Evolutionary conservation across 2,329 filamentous ascomycete genomes (phyloP).

Genomic region (Aureobasidium sp.): DNA sequence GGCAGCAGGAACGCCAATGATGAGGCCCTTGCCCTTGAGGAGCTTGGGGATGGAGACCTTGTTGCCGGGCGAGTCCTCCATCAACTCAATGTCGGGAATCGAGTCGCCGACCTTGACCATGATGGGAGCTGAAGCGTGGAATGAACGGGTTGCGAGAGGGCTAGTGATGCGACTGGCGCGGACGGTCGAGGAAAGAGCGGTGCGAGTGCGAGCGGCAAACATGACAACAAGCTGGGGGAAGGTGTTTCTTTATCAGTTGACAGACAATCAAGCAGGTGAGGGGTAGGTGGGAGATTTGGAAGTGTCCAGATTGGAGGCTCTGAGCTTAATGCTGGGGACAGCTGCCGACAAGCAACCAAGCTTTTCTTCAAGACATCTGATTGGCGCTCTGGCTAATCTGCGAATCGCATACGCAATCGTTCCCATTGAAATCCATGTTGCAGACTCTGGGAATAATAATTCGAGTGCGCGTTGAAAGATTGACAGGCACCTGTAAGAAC

Average conservation of each 20-base stretch:
- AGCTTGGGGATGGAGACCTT: conserved; percentile 81
- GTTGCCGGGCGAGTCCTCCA: conserved; percentile 84
- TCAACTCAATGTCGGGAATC: conserved; percentile 68
- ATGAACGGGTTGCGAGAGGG: conserved; percentile 32
- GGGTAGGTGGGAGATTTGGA: conserved; percentile 11
- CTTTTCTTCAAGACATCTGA: conserved; percentile 2
- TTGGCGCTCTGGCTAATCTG: not conserved
- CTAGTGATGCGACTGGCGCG: conserved; percentile 21
- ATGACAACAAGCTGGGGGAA: conserved; percentile 18
- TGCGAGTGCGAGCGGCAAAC: conserved; percentile 26
- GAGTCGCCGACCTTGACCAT: conserved; percentile 71
- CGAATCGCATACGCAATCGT: not conserved
- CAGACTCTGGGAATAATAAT: not conserved
- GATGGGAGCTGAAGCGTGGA: conserved; percentile 57
- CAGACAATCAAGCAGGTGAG: not conserved
- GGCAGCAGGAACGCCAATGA: conserved; percentile 69
- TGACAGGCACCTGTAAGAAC: not conserved
- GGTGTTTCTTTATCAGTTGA: conserved; percentile 8
- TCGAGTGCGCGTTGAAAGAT: not conserved
- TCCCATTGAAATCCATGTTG: not conserved
- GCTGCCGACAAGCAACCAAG: conserved; percentile 1
- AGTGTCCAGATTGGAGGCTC: conserved; percentile 9
- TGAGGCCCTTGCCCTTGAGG: conserved; percentile 67
- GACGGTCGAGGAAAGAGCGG: conserved; percentile 16
- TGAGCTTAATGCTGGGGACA: conserved; percentile 1